Evolutionary conservation across 2,329 filamentous ascomycete genomes (phyloP), one percentile per base, ranked within the genome.

Genomic region (Hymenoscyphus infarciens): DNA sequence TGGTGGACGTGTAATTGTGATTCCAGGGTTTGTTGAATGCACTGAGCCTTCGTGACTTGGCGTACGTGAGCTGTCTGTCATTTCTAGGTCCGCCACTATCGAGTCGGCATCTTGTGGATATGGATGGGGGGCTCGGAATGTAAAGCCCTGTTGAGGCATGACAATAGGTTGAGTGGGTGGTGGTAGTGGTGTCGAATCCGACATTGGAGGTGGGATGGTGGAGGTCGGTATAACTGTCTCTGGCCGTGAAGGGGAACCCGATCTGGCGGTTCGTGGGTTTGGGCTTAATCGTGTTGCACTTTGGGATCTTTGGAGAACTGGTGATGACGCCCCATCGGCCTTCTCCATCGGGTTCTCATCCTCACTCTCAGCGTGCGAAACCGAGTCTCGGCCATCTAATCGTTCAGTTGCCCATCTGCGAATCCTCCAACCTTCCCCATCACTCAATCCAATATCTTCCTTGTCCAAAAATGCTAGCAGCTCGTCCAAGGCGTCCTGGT

Each of bases 401-500:
- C 87, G 81, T 75, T 92, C 89, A 1, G 84, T 87, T 0, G 86
- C 87, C 86, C 86, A 89, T 73, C 79, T 79, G 61, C 86, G 78
- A 61, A 88, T 78, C 64, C 77, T 80, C 79, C 82, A 85, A 22
- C 83, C 91, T 75, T 97, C 93, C 15, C 91, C 91, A 75, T 95
- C 90, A 56, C 83, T 84, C 13, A 95, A 74, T 0, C 91, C 92
- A 61, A 96, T 81, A 67, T 91, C 87, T 73, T 92, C 87, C 72
- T 86, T 89, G 74, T 98, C 93, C 60, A 98, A 79, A 69, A 96
- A 96, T 16, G 82, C 77, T n/a, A 97, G 79, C 5, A 99, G 80
- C 69, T 98, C 94, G 67, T 97, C 92, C 42, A 99, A 80, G 42
- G 93, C 96, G 73, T 98, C 93, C 75, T 97, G 93, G 71, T 97